These are phyloP conservation scores for Gossypium bickii DNA, from an alignment of 345 rosid species.

Conservation along the genomic window DNA sequence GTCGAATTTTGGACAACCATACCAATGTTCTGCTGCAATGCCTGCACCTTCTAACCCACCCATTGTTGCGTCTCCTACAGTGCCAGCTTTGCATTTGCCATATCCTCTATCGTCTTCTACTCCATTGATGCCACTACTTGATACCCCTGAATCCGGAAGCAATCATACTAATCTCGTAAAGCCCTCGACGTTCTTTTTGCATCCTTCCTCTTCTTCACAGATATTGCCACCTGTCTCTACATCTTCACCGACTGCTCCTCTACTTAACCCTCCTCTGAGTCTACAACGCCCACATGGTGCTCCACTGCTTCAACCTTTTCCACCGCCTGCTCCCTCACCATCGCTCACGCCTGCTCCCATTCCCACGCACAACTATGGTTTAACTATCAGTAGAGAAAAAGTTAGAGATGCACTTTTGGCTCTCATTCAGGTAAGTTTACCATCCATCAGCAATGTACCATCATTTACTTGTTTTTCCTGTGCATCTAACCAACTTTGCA, in stretches of 20 bases:
- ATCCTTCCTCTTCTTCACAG: conserved; percentile 38
- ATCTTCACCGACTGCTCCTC: conserved; percentile 52
- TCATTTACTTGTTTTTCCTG: neutral
- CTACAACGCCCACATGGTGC: conserved; percentile 69
- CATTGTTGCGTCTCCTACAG: conserved; percentile 29
- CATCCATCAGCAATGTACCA: neutral
- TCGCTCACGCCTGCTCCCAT: conserved; percentile 65
- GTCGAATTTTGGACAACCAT: conserved; percentile 40
- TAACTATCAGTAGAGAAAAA: conserved; percentile 60
- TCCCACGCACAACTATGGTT: conserved; percentile 9
- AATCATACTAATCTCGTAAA: conserved; percentile 58
- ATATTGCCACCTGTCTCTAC: conserved; percentile 28
- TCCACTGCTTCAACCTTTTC: conserved; percentile 91
- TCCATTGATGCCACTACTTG: conserved; percentile 45
- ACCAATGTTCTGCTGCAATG: conserved; percentile 40
- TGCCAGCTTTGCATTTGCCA: conserved; percentile 45
- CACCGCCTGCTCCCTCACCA: conserved; percentile 86
- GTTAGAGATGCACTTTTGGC: conserved; percentile 66
- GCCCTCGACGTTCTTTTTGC: conserved; percentile 63
- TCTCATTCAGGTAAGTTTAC: conserved; percentile 24
- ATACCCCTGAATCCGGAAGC: conserved; percentile 39
- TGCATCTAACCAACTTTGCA: neutral
- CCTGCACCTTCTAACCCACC: conserved; percentile 43
- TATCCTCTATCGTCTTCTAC: conserved; percentile 44
- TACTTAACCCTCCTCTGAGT: conserved; percentile 45